phyloP scores from a whole-genome alignment of 768 basidiomycete genomes.

The Suillus ampliporus region DNA sequence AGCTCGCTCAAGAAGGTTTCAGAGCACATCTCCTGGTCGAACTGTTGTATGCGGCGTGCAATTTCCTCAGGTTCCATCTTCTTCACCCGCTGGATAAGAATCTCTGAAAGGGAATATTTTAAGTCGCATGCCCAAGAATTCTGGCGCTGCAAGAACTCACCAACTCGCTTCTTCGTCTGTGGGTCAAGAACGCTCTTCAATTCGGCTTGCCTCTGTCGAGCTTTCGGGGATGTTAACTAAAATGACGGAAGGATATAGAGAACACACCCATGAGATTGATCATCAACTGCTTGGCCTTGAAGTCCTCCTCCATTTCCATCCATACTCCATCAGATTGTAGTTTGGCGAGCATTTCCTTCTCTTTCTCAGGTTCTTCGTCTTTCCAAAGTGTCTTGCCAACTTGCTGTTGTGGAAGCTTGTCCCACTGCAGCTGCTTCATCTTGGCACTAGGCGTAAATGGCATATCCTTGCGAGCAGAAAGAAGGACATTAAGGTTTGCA shows the following conservation, averaged over 20 bases:
- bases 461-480: slow-evolving; percentile 82
- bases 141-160: slow-evolving; percentile 52
- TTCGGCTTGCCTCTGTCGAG: slow-evolving; percentile 85
- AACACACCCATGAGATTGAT: slow-evolving; percentile 82
- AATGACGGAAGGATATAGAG: slow-evolving; percentile 1
- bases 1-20: slow-evolving; percentile 90
- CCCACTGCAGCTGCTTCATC: slow-evolving; percentile 99
- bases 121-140: not conserved
- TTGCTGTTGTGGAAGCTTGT: slow-evolving; percentile 92
- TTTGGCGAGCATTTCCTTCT: slow-evolving; percentile 81
- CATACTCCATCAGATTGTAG: slow-evolving; percentile 88
- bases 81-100: slow-evolving; percentile 87
- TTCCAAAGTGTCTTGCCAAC: slow-evolving; percentile 88
- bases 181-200: slow-evolving; percentile 90
- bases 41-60: slow-evolving; percentile 81
- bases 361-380: slow-evolving; percentile 65
- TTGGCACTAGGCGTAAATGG: slow-evolving; percentile 83
- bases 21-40: slow-evolving; percentile 86
- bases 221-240: slow-evolving; percentile 38
- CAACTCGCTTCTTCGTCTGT: slow-evolving; percentile 92
- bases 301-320: slow-evolving; percentile 97
- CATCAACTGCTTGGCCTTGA: slow-evolving; percentile 94
- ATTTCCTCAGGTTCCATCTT: slow-evolving; percentile 87
- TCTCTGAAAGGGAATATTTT: slow-evolving; percentile 58
- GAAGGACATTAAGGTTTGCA: slow-evolving; percentile 57